Evolutionary conservation across 176 grass and related monocot genomes (phyloP), one percentile per base, ranked within the genome.

Genomic region (Luzula sylvatica): DNA sequence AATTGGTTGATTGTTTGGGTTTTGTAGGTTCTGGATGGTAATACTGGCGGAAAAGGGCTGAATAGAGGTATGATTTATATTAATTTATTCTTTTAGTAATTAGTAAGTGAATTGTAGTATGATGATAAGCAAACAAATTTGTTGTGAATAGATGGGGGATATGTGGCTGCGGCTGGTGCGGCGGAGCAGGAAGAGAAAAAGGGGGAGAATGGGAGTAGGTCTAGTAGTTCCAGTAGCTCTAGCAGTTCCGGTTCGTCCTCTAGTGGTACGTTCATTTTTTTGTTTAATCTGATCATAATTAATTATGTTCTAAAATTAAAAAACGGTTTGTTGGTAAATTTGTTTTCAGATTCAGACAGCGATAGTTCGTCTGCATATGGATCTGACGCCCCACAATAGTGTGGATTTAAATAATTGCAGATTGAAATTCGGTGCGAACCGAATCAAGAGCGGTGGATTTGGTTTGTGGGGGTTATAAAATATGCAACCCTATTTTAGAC

Each of bases 241-340:
- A 87, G 78, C 78, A 98, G 92, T 80, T 80, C 86, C 24, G 78
- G 78, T 5, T 90, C 86, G 8, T 90, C 92, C 43, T 89, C 86
- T 72, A 90, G 81, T 28, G 92, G 86, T 98, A 98, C 61, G 55
- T 51, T 28, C 29, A 50, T 68, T 3, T 43, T 55, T 15, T 50
- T 53, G 25, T n/a, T n/a, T n/a, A n/a, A n/a, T n/a, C n/a, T n/a
- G n/a, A n/a, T n/a, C n/a, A n/a, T n/a, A n/a, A n/a, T n/a, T 50
- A 47, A 58, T 41, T 53, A 11, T 38, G 38, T 66, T 52, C 29
- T 4, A 18, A 24, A n/a, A 46, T 65, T n/a, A 44, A 61, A 65
- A 35, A 2, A 11, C 30, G 48, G 11, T 39, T 80, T 62, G 25
- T 23, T 45, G 8, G 28, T 62, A 39, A 23, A 27, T 66, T 35